phyloP scores from a whole-genome alignment of 495 filamentous ascomycete genomes.

The Sphaerosporella brunnea region DNA sequence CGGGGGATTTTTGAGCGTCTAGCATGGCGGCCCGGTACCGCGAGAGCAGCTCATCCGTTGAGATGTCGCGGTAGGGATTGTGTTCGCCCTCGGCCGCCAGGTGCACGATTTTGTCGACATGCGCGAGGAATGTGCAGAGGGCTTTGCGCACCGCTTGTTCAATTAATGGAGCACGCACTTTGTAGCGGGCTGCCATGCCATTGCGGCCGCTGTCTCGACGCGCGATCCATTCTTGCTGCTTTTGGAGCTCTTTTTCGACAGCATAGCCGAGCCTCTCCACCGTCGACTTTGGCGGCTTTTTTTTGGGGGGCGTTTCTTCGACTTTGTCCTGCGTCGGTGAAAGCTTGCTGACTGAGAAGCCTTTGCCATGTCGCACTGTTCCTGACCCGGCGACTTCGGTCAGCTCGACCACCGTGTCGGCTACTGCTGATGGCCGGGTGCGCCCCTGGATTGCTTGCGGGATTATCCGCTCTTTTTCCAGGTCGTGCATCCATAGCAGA shows the following conservation, averaged over 20 bases:
- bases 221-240: background rate
- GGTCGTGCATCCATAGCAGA: constrained; percentile 40
- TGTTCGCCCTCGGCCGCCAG: background rate
- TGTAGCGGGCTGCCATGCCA: background rate
- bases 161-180: background rate
- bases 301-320: background rate
- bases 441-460: constrained; percentile 39
- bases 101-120: background rate
- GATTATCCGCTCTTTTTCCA: constrained; percentile 32
- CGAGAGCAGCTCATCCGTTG: background rate
- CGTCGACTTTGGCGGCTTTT: background rate
- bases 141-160: background rate
- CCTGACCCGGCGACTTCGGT: constrained; percentile 32
- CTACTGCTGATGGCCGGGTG: constrained; percentile 35
- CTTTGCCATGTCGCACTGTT: constrained; percentile 25
- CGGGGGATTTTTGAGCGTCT: background rate
- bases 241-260: background rate
- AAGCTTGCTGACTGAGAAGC: no score
- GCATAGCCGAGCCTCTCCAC: background rate
- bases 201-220: background rate
- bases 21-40: background rate
- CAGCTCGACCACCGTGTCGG: constrained; percentile 38
- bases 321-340: background rate
- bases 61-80: background rate
- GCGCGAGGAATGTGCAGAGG: background rate